Evolutionary conservation across 495 filamentous ascomycete genomes (phyloP), one percentile per base, ranked within the genome.

Genomic region (Tuber melanosporum): DNA sequence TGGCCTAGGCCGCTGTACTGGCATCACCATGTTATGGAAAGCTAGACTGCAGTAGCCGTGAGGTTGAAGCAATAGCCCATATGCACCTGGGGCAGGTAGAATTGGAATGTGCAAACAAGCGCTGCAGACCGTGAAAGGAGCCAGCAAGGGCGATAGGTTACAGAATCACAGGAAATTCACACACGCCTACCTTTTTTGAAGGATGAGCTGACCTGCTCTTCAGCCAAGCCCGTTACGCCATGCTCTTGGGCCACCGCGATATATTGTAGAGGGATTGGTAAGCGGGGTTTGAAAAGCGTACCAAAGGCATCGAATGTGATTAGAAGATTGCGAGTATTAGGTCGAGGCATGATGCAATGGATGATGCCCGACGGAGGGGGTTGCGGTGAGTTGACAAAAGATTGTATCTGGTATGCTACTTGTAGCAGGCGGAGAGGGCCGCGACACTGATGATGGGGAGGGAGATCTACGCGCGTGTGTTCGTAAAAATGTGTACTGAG

Each of bases 301-400:
- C 88, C 90, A 75, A 94, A 94, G 71, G 91, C 93, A 84, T 95
- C 92, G 76, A 95, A 89, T 2, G 82, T 83, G 6, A 83, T 22
- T 5, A 83, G 46, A 52, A 81, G 80, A 49, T 82, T 82, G 45
- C 73, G 19, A 42, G 49, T 26, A 71, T 71, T 73, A 22, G 57
- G 39, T 49, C 66, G 57, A 71, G 52, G 71, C 78, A 80, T 80
- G 39, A 36, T 43, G 49, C 15, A 19, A 39, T 46, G 20, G 62
- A 47, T 49, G 66, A 43, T 47, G 49, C 66, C 36, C 69, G 26
- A 26, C 45, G 71, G 78, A 70, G 77, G 62, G 36, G 39, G 62
- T 42, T 74, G 76, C 73, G 32, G 77, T 66, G 71, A 36, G 57
- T 36, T 36, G 26, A 36, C 32, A 26, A 19, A 36, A 15, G 12